Conservation (phyloP, 2,329 filamentous ascomycete species). For the Neoarthrinium moseri region DNA sequence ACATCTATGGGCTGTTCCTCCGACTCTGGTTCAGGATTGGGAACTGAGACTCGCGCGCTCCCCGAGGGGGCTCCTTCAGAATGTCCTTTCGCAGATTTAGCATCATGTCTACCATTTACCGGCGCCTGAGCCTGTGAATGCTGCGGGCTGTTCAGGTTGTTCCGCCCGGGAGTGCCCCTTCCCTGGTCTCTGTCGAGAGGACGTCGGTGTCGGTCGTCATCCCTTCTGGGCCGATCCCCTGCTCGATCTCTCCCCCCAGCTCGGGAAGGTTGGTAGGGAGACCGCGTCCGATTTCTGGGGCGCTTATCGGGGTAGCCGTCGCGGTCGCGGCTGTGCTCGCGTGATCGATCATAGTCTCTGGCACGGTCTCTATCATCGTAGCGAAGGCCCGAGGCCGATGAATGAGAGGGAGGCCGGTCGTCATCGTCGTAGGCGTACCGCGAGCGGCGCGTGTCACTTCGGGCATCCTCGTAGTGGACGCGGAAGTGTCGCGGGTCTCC, state of each 20-base stretch:
- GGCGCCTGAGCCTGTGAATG: slow-evolving; percentile 58
- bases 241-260: slow-evolving; percentile 24
- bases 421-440: slow-evolving; percentile 56
- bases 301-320: slow-evolving; percentile 54
- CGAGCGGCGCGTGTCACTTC: slow-evolving; percentile 44
- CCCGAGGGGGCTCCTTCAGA: slow-evolving; percentile 36
- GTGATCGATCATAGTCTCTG: slow-evolving; percentile 22
- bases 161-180: slow-evolving; percentile 33
- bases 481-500: slow-evolving; percentile 61
- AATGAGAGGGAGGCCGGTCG: slow-evolving; percentile 47
- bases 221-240: slow-evolving; percentile 19
- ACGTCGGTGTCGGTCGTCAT: slow-evolving; percentile 20
- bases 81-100: slow-evolving; percentile 67
- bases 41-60: slow-evolving; percentile 22
- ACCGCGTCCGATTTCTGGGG: slow-evolving; percentile 42
- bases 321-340: slow-evolving; percentile 44
- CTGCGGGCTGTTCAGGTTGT: slow-evolving; percentile 45
- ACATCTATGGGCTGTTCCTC: slow-evolving; percentile 69
- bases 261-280: slow-evolving; percentile 24
- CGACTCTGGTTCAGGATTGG: slow-evolving; percentile 33
- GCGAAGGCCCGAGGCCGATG: slow-evolving; percentile 32
- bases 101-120: slow-evolving; percentile 61
- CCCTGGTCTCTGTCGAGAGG: slow-evolving; percentile 26
- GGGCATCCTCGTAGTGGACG: slow-evolving; percentile 59
- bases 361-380: slow-evolving; percentile 53